Conservation (phyloP, 2,329 filamentous ascomycete species). For the Cordyceps cateniannulata region DNA sequence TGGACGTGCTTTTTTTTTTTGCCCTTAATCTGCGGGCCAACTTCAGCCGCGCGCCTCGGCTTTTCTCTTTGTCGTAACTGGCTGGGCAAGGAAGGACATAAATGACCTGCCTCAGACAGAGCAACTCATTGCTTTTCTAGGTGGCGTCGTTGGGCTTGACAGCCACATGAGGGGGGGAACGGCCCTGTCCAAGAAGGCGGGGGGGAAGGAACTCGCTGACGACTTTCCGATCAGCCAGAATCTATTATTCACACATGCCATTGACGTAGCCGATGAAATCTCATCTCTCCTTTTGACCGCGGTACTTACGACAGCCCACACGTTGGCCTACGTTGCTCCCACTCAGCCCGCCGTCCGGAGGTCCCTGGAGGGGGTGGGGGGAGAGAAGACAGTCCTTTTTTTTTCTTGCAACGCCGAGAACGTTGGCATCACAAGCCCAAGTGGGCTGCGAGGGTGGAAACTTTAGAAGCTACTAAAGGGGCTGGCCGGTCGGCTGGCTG, state of each 20-base stretch:
- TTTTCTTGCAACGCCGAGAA: not conserved
- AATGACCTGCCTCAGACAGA: not conserved
- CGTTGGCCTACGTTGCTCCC: not conserved
- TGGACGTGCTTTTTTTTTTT: not conserved
- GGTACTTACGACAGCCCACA: not conserved
- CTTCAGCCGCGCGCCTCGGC: conserved; percentile 10
- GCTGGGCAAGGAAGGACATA: not conserved
- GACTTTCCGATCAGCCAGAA: not conserved
- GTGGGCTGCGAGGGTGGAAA: not conserved
- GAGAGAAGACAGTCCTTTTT: not conserved
- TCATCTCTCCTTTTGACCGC: not conserved
- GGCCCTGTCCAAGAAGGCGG: not conserved
- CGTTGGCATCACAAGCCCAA: conserved; percentile 5
- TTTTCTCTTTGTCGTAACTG: not conserved
- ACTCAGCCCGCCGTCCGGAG: not conserved
- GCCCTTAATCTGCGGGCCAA: not conserved
- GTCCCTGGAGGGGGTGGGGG: not conserved
- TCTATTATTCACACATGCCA: not conserved
- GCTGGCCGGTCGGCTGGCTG: not conserved
- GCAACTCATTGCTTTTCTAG: not conserved
- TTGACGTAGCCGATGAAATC: not conserved
- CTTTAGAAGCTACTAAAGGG: no score
- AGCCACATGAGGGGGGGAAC: not conserved
- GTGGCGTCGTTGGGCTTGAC: not conserved
- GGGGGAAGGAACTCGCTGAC: not conserved